Percentiles rank a stretch among this genome's conserved stretches.
phyloP scores from a whole-genome alignment of 306 rosid genomes.

The Vigna radiata region DNA sequence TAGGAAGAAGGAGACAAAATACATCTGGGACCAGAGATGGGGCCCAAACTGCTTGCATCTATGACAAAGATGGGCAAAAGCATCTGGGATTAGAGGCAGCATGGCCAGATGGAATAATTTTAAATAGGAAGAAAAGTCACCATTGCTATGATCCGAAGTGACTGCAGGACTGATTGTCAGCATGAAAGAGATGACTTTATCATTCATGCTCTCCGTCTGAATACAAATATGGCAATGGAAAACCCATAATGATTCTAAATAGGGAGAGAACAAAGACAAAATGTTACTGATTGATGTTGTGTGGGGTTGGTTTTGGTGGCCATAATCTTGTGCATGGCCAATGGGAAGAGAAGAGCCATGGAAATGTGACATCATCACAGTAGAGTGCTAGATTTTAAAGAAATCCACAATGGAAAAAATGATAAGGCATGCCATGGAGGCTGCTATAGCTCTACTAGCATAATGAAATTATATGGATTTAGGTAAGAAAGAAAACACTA shows the following conservation, averaged over 20 bases:
- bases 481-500: slow-evolving; percentile 8
- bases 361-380: slow-evolving; percentile 11
- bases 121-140: slow-evolving; percentile 7
- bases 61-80: neutral
- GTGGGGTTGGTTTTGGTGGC: slow-evolving; percentile 10
- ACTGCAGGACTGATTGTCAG: slow-evolving; percentile 19
- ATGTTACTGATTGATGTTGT: slow-evolving; percentile 22
- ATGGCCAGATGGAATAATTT: slow-evolving; percentile 1
- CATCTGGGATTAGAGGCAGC: neutral
- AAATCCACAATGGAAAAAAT: slow-evolving; percentile 7
- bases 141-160: neutral
- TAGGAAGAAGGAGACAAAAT: neutral
- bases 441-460: neutral
- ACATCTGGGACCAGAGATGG: neutral
- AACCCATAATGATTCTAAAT: neutral
- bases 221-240: neutral
- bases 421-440: neutral
- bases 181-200: slow-evolving; percentile 18
- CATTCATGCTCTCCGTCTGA: slow-evolving; percentile 14
- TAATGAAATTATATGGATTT: slow-evolving; percentile 16
- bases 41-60: neutral
- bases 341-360: slow-evolving; percentile 32
- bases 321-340: neutral
- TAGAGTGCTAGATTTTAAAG: slow-evolving; percentile 28
- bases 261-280: slow-evolving; percentile 16